Percentiles rank a stretch among this genome's conserved stretches.
These are phyloP conservation scores for Cavenderia fasciculata DNA, from an alignment of 78 protist species.

Conservation along the genomic window DNA sequence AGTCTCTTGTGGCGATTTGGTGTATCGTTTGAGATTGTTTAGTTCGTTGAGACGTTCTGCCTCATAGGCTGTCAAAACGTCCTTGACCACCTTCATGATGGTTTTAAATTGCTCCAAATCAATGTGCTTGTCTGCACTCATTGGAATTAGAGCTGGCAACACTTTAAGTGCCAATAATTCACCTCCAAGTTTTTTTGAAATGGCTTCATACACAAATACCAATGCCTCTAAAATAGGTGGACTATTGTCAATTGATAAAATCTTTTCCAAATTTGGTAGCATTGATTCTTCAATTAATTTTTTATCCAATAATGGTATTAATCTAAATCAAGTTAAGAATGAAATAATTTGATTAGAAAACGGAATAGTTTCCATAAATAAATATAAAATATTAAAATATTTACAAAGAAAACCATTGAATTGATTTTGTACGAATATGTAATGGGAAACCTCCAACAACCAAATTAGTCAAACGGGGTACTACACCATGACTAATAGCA, in stretches of 20 bases:
- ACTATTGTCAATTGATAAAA: constrained; percentile 33
- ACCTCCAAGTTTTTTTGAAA: constrained; percentile 69
- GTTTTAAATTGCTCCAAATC: constrained; percentile 63
- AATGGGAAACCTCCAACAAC: constrained; percentile 45
- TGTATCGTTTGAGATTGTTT: constrained; percentile 22
- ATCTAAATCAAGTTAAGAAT: too few species aligned
- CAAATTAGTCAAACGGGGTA: constrained; percentile 50
- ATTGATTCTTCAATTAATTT: constrained; percentile 5
- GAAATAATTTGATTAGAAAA: too few species aligned
- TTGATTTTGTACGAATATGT: constrained; percentile 47
- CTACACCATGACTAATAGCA: constrained; percentile 2
- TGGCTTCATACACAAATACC: constrained; percentile 42
- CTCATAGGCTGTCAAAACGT: constrained; percentile 44
- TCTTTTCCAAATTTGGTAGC: constrained; percentile 44
- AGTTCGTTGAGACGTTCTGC: constrained; percentile 40
- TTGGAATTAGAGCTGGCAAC: constrained; percentile 52
- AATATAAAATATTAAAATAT: not conserved
- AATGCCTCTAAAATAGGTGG: constrained; percentile 51
- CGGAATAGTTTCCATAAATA: not conserved
- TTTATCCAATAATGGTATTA: constrained; percentile 52
- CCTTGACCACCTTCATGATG: constrained; percentile 57
- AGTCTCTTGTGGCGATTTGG: not conserved
- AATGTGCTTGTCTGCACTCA: constrained; percentile 49
- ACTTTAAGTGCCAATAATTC: constrained; percentile 60
- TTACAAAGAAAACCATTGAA: constrained; percentile 50